Evolutionary conservation across 306 rosid genomes (phyloP), one percentile per base, ranked within the genome.

Genomic region (Datisca glomerata): DNA sequence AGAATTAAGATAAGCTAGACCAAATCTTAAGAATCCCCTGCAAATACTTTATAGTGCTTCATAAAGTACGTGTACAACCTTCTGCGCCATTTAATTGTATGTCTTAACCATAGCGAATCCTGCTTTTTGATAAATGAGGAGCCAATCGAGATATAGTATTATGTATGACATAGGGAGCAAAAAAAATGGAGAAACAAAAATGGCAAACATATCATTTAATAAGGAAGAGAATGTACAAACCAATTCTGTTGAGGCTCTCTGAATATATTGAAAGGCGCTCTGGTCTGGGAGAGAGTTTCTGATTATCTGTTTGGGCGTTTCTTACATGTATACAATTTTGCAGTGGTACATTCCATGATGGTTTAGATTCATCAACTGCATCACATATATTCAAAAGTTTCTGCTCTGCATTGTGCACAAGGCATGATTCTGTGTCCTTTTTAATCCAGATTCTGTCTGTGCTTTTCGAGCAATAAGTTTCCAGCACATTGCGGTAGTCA

Each of bases 381-480:
- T 83, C 91, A 69, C 97, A 89, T 51, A 63, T 46, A 39, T 80
- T 61, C 52, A 83, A 18, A 45, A 68, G 65, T n/a, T 68, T 76
- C 55, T 65, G 59, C 54, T 68, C 65, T 14, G 73, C 81, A 43
- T 71, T 76, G 24, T 35, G 43, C 51, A 57, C 42, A 43, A 74
- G 73, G 69, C 93, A 89, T 18, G 82, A 35, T 55, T 27, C 67
- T 46, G 66, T 61, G 41, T 74, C 61, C 53, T 67, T 73, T 77
- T 89, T 89, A 64, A 74, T 66, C 97, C 97, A 89, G 64, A 89
- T 77, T 46, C 95, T 4, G 94, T 83, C 73, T 89, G 94, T 67
- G 80, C 76, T 78, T 65, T 59, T 19, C 66, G 65, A 63, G 86
- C 76, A 57, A 89, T 66, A 51, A 89, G 93, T 78, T 75, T 83